Base-by-base conservation (phyloP, 148 eudicot species). In the Tetragonia tetragonoides region DNA sequence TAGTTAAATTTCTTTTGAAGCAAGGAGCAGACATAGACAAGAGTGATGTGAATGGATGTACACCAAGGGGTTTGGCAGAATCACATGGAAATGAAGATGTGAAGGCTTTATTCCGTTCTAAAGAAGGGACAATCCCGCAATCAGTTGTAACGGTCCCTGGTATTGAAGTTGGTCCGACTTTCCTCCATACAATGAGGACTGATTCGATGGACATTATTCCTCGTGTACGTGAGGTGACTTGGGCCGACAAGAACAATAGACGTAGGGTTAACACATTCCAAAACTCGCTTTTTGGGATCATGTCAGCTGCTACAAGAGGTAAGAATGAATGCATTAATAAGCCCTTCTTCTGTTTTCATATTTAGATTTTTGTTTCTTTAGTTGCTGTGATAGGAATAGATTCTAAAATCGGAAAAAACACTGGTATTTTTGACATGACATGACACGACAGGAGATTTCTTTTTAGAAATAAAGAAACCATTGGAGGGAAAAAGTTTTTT, bases 1-100 rank as follows among this genome's bases (percentile, higher is more conserved):
- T 88, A 15, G 89, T 92, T 11, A 86, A 85, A 75, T 94, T 85
- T 75, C 81, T 94, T 51, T 18, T 92, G 23, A 86, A 86, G 15
- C 85, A 84, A 66, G 97, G 94, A 42, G 91, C 88, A 9, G 90
- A 89, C n/a, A 84, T 88, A 59, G 93, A 92, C 75, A 87, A 79
- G 65, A 57, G 73, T 16, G 95, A 92, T 72, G 84, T 49, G 7
- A 84, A 87, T 56, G 92, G 91, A 15, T 92, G 95, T 92, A 92
- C 92, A 1, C 89, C 97, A 1, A 84, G 89, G 74, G 74, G 74
- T 42, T 79, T 94, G 72, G 97, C 97, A 8, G 92, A 92, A 24
- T 79, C 80, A 56, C 89, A 92, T 38, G 93, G 88, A 73, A 85
- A 86, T 15, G 87, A 94, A 70, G 95, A 94, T 65, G 87, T 94